phyloP scores from a whole-genome alignment of 108 stramenopile species.

The Skeletonema costatum region DNA sequence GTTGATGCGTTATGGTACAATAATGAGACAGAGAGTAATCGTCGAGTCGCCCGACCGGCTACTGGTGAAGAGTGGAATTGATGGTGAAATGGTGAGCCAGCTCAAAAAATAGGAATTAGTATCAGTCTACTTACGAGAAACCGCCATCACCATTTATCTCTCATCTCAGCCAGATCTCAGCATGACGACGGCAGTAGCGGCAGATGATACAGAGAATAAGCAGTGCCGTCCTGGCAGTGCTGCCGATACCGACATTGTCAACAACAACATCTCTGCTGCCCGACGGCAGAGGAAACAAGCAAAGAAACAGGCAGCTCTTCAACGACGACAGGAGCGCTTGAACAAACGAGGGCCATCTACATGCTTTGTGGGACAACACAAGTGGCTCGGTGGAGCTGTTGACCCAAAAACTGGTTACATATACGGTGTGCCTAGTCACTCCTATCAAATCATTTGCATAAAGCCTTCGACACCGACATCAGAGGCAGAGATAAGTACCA shows the following conservation, averaged over 20 bases:
- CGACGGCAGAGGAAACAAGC: constrained; percentile 27
- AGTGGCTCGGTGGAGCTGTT: constrained; percentile 81
- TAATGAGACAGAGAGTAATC: too few species aligned
- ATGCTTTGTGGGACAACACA: constrained; percentile 56
- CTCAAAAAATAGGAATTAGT: background rate
- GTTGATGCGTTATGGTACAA: background rate
- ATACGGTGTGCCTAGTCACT: constrained; percentile 77
- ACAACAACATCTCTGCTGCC: background rate
- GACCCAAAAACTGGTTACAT: constrained; percentile 72
- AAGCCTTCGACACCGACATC: constrained; percentile 33
- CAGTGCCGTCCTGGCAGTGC: too few species aligned
- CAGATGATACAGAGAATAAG: too few species aligned
- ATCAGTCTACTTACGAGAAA: too few species aligned
- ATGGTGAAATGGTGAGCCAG: too few species aligned
- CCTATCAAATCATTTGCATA: constrained; percentile 62
- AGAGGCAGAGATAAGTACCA: constrained; percentile 42
- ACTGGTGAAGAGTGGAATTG: too few species aligned
- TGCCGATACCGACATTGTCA: background rate
- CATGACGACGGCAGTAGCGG: too few species aligned
- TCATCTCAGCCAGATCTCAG: too few species aligned
- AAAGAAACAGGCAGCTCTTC: constrained; percentile 25
- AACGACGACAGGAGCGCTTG: constrained; percentile 6
- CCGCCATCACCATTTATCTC: too few species aligned
- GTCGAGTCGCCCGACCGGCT: too few species aligned
- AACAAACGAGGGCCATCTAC: background rate